These are phyloP conservation scores for Pyrus pyrifolia DNA, from an alignment of 306 rosid genomes.

Conservation along the genomic window DNA sequence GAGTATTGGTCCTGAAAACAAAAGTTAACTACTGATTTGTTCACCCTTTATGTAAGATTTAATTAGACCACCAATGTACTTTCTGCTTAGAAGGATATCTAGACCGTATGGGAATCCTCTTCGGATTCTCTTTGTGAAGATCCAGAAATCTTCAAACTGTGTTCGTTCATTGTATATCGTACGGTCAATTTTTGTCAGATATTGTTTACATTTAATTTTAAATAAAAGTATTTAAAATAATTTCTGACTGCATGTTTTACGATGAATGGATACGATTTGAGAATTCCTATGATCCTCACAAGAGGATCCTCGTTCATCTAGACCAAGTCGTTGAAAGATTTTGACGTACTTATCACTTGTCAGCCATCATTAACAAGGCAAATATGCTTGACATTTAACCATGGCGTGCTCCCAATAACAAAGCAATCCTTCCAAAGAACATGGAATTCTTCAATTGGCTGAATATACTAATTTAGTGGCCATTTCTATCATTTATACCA, in stretches of 20 bases:
- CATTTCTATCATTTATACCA: background rate
- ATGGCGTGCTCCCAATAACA: background rate
- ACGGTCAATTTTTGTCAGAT: no score
- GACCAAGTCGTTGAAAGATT: background rate
- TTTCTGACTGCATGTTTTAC: no score
- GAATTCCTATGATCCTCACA: no score
- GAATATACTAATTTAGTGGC: background rate
- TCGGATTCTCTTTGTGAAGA: no score
- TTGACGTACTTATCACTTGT: background rate
- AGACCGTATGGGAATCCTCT: no score
- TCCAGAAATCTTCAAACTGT: fast-evolving
- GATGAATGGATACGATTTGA: no score
- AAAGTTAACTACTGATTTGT: background rate
- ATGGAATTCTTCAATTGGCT: background rate
- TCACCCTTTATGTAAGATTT: background rate
- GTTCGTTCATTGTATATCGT: no score
- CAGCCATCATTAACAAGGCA: background rate
- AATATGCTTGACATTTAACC: background rate
- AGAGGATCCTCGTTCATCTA: background rate
- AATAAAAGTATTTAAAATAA: no score
- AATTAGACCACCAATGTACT: background rate
- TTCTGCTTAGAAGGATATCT: background rate
- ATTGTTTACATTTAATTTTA: no score
- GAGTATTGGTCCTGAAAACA: background rate
- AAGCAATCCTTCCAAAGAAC: background rate